A percentile compares a stretch with the other conserved stretches of the same genome.
phyloP scores from a whole-genome alignment of 2,329 filamentous ascomycete genomes.

The Aureobasidium sp. region DNA sequence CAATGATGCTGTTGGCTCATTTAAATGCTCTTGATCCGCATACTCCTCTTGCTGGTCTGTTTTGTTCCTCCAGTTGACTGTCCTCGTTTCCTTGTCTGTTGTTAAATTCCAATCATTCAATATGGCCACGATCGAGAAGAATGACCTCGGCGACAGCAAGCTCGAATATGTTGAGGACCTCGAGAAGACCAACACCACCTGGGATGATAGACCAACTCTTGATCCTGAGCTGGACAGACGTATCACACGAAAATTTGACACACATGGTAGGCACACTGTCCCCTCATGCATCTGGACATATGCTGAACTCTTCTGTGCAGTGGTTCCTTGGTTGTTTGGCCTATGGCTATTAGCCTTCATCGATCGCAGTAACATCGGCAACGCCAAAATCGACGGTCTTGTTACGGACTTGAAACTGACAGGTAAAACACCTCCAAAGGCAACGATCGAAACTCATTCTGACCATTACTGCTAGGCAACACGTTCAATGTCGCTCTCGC shows the following conservation, averaged over 20 bases:
- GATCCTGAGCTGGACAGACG: conserved; percentile 23
- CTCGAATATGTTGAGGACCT: conserved; percentile 15
- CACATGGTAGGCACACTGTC: conserved; percentile 21
- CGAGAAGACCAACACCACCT: conserved; percentile 17
- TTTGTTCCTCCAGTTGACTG: not conserved
- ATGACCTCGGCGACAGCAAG: not conserved
- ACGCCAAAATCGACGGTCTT: conserved; percentile 37
- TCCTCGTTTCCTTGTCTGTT: not conserved
- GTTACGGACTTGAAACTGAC: conserved; percentile 32
- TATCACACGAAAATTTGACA: conserved; percentile 36
- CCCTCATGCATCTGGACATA: not conserved
- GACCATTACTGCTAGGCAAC: not conserved
- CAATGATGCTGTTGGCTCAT: not conserved
- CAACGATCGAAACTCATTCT: too few species aligned
- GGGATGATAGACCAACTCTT: conserved; percentile 14
- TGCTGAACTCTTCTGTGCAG: not conserved
- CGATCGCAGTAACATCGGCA: conserved; percentile 36
- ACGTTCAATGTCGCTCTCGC: conserved; percentile 35
- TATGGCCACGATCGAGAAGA: not conserved
- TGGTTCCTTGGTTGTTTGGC: conserved; percentile 39
- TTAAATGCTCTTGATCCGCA: not conserved
- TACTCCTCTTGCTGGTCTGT: not conserved
- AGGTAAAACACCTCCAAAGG: conserved; percentile 24
- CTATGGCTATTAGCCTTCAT: conserved; percentile 43
- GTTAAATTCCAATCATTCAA: not conserved